A percentile compares a stretch with the other conserved stretches of the same genome.
phyloP scores from a whole-genome alignment of 495 filamentous ascomycete species.

The Schizothecium vesticola region DNA sequence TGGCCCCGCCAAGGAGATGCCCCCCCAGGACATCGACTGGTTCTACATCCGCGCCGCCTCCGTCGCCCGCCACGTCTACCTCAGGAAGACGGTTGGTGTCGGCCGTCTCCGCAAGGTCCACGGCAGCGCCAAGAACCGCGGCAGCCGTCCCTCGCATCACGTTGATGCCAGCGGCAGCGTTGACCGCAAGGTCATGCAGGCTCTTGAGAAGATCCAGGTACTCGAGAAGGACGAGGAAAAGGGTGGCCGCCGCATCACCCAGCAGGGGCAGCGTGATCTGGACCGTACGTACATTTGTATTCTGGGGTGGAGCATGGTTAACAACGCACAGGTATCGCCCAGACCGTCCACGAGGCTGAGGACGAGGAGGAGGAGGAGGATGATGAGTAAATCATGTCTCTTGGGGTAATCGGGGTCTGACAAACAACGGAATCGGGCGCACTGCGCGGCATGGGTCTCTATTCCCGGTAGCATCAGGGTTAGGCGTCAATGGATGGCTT shows the following conservation, averaged over 20 bases:
- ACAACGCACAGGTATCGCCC: conserved; percentile 52
- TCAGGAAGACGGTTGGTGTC: conserved; percentile 98
- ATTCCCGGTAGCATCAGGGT: conserved; percentile 36
- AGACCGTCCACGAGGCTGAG: conserved; percentile 66
- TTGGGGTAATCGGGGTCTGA: not conserved
- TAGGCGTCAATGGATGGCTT: conserved; percentile 36
- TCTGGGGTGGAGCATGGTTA: not conserved
- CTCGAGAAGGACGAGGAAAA: conserved; percentile 94
- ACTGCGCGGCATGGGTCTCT: conserved; percentile 23
- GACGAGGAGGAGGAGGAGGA: conserved; percentile 64
- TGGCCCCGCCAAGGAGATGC: conserved; percentile 89
- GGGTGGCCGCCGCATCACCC: conserved; percentile 94
- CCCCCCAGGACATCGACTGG: conserved; percentile 95
- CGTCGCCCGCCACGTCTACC: conserved; percentile 96
- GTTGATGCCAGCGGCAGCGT: conserved; percentile 91
- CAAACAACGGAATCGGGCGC: conserved; percentile 8
- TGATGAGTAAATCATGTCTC: conserved; percentile 44
- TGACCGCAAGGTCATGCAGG: conserved; percentile 92
- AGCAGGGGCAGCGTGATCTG: conserved; percentile 96
- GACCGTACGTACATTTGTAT: conserved; percentile 57
- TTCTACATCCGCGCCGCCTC: conserved; percentile 97
- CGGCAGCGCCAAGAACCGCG: conserved; percentile 95
- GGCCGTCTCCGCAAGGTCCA: conserved; percentile 76
- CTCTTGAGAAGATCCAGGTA: conserved; percentile 97
- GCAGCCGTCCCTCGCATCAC: conserved; percentile 84